Evolutionary conservation across 2,329 filamentous ascomycete species (phyloP).

Genomic region (Herpotrichia juniperi): DNA sequence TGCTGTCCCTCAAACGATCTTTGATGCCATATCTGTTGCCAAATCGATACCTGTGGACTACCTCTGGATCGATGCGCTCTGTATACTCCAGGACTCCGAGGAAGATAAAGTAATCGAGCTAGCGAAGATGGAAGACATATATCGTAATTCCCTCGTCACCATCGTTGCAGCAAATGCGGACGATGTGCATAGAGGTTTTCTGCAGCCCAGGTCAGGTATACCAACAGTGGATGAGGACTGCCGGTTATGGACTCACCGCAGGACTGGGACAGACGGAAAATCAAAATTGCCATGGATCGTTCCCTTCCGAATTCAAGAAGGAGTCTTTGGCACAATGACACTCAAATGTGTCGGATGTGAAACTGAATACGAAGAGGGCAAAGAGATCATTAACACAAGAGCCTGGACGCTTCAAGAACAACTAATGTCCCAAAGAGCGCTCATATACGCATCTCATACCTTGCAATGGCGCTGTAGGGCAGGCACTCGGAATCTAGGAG

Average conservation of each 20-base stretch:
- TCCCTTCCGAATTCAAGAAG: neutral
- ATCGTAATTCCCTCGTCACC: conserved; percentile 2
- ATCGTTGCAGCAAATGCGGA: conserved; percentile 1
- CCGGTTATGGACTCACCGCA: neutral
- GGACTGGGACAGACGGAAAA: neutral
- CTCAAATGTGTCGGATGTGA: neutral
- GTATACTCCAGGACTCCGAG: conserved; percentile 9
- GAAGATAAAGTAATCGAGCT: conserved; percentile 6
- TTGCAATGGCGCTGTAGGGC: conserved; percentile 5
- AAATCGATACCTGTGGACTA: conserved; percentile 1
- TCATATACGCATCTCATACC: neutral
- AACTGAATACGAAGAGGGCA: neutral
- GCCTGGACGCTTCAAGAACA: conserved; percentile 8
- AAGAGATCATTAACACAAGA: neutral
- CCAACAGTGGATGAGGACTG: neutral
- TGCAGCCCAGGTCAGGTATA: neutral
- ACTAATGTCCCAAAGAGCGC: neutral
- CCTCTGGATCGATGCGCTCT: conserved; percentile 11
- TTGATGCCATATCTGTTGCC: conserved; percentile 3
- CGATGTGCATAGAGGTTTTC: neutral
- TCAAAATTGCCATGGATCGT: neutral
- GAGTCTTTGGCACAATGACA: conserved; percentile 3
- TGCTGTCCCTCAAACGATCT: neutral
- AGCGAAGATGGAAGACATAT: conserved; percentile 4
- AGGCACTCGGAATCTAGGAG: conserved; percentile 3